Conservation (phyloP, 1,284 basidiomycete genomes). For the Chalciporus sp. region DNA sequence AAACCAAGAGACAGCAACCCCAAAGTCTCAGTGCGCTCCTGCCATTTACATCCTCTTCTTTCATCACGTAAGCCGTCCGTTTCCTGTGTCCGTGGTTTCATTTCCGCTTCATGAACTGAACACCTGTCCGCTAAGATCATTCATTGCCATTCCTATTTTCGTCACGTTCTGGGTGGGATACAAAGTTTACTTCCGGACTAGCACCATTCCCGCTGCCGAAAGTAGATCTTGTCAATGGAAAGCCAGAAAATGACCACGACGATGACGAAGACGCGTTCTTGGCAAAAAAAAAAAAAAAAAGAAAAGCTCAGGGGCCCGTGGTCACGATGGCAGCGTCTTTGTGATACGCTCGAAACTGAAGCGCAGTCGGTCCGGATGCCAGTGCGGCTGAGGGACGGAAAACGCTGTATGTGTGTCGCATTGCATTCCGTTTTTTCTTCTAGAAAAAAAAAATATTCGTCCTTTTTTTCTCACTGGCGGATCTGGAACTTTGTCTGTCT, state of each 20-base stretch:
- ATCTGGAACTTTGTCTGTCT: neutral
- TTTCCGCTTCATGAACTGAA: slow-evolving; percentile 25
- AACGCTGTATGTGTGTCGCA: neutral
- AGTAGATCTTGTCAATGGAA: slow-evolving; percentile 26
- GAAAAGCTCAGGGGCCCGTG: slow-evolving; percentile 11
- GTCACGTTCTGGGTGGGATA: slow-evolving; percentile 11
- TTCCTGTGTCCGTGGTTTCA: slow-evolving; percentile 23
- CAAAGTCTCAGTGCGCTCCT: slow-evolving; percentile 17
- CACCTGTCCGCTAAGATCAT: slow-evolving; percentile 11
- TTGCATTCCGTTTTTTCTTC: neutral
- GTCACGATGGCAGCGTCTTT: slow-evolving; percentile 9
- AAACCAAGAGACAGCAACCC: slow-evolving; percentile 7
- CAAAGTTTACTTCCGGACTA: slow-evolving; percentile 28
- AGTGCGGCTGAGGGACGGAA: neutral
- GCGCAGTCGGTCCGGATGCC: neutral
- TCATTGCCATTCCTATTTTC: slow-evolving; percentile 20
- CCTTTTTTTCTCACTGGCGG: neutral
- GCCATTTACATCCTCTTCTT: slow-evolving; percentile 24
- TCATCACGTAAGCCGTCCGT: slow-evolving; percentile 31
- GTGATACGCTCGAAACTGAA: slow-evolving; percentile 3
- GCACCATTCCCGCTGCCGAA: slow-evolving; percentile 26
- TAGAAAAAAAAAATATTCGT: neutral
- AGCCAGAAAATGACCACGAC: slow-evolving; percentile 15
- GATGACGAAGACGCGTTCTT: slow-evolving; percentile 14
- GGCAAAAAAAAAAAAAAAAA: slow-evolving; percentile 2